phyloP scores from a whole-genome alignment of 1,284 basidiomycete genomes.

The Malassezia arunalokei region DNA sequence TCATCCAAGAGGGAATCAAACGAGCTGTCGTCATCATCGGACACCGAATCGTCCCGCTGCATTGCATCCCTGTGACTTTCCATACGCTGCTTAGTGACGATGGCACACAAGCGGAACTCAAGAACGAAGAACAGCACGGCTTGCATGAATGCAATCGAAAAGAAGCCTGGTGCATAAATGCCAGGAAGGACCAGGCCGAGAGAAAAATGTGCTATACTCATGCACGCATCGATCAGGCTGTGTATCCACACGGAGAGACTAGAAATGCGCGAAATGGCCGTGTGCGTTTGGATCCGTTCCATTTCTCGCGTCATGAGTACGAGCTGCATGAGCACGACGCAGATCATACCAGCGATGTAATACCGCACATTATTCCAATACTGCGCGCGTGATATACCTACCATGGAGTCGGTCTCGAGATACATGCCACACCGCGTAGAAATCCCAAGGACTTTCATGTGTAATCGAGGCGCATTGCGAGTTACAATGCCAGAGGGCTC shows the following conservation, averaged over 20 bases:
- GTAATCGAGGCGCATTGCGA: background rate
- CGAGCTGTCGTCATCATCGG: background rate
- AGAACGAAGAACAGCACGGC: constrained; percentile 8
- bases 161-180: background rate
- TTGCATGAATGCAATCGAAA: constrained; percentile 7
- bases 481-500: constrained; percentile 1
- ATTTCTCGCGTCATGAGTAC: constrained; percentile 1
- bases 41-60: background rate
- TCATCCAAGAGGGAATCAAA: background rate
- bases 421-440: constrained; percentile 6
- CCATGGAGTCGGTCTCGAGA: background rate
- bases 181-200: background rate
- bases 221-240: constrained; percentile 8
- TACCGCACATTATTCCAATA: constrained; percentile 10
- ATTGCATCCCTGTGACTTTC: background rate
- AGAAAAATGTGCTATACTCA: constrained; percentile 6
- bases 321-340: constrained; percentile 5
- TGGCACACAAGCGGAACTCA: constrained; percentile 6
- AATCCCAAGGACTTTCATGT: background rate
- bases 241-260: constrained; percentile 3
- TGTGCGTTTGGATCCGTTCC: constrained; percentile 9
- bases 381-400: background rate
- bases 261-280: constrained; percentile 5
- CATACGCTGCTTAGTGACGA: background rate
- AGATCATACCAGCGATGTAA: constrained; percentile 10